phyloP scores from a whole-genome alignment of 2,329 filamentous ascomycete genomes.

The Stromatinia cepivora region DNA sequence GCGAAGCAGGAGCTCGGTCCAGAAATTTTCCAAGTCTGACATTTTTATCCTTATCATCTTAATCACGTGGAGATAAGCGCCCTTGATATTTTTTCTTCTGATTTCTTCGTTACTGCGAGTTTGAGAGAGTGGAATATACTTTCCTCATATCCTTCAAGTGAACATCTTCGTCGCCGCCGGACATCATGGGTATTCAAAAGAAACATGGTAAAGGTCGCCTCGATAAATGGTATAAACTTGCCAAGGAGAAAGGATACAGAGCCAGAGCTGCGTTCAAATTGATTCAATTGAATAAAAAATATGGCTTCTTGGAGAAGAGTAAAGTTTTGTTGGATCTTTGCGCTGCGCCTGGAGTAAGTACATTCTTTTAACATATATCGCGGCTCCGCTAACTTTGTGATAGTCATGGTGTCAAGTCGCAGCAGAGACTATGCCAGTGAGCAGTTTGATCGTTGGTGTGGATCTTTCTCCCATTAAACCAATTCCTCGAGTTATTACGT shows the following conservation, averaged over 20 bases:
- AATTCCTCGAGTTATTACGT: slow-evolving; percentile 90
- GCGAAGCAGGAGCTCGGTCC: neutral
- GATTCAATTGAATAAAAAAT: slow-evolving; percentile 98
- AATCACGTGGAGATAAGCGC: slow-evolving; percentile 11
- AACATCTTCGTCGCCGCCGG: slow-evolving; percentile 17
- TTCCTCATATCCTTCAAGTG: slow-evolving; percentile 8
- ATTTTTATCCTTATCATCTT: neutral
- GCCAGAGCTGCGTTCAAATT: slow-evolving; percentile 97
- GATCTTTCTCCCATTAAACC: slow-evolving; percentile 94
- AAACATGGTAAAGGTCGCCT: slow-evolving; percentile 98
- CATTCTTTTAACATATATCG: neutral
- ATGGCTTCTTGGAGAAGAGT: slow-evolving; percentile 95
- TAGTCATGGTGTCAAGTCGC: slow-evolving; percentile 96
- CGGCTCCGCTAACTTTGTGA: slow-evolving; percentile 30
- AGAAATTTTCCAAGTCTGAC: too few relatives aligned
- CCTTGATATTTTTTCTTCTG: neutral
- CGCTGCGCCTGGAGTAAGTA: slow-evolving; percentile 83
- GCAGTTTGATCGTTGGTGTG: slow-evolving; percentile 89
- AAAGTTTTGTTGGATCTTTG: slow-evolving; percentile 97
- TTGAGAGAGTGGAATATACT: neutral
- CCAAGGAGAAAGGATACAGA: slow-evolving; percentile 96
- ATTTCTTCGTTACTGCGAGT: slow-evolving; percentile 5
- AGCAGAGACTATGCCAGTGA: slow-evolving; percentile 88
- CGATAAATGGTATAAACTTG: slow-evolving; percentile 98
- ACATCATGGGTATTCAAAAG: slow-evolving; percentile 89